These are phyloP conservation scores for Pseudopithomyces chartarum DNA, from an alignment of 2,329 filamentous ascomycete genomes.

Conservation along the genomic window DNA sequence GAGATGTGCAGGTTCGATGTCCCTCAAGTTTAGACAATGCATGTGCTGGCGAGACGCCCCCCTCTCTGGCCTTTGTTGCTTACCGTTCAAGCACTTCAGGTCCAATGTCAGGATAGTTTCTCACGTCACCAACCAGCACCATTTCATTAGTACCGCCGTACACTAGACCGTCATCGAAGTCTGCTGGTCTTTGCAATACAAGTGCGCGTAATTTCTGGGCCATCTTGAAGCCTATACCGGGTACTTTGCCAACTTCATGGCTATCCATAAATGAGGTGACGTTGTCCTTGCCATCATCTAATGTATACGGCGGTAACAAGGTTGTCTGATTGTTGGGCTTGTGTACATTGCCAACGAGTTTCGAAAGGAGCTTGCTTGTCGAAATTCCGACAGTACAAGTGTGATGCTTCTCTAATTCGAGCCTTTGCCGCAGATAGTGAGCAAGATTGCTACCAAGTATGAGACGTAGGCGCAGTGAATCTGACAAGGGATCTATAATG, in stretches of 20 bases:
- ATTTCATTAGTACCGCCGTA: constrained; percentile 58
- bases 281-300: constrained; percentile 46
- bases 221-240: constrained; percentile 84
- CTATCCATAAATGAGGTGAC: constrained; percentile 73
- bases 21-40: too few species aligned
- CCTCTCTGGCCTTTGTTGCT: too few species aligned
- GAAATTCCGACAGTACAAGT: constrained; percentile 87
- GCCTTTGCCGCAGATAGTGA: constrained; percentile 69
- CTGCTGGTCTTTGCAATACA: constrained; percentile 55
- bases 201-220: constrained; percentile 69
- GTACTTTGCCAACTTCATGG: constrained; percentile 78
- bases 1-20: too few species aligned
- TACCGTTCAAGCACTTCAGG: constrained; percentile 65
- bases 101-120: constrained; percentile 66
- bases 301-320: constrained; percentile 68
- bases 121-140: constrained; percentile 69
- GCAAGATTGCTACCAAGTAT: constrained; percentile 82
- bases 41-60: too few species aligned
- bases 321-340: constrained; percentile 91
- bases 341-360: constrained; percentile 80
- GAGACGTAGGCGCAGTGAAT: constrained; percentile 63
- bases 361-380: constrained; percentile 84
- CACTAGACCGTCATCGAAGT: constrained; percentile 51
- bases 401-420: constrained; percentile 80
- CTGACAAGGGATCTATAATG: constrained; percentile 22